Base-by-base conservation (phyloP, 306 rosid genomes). In the Vigna nakashimae region DNA sequence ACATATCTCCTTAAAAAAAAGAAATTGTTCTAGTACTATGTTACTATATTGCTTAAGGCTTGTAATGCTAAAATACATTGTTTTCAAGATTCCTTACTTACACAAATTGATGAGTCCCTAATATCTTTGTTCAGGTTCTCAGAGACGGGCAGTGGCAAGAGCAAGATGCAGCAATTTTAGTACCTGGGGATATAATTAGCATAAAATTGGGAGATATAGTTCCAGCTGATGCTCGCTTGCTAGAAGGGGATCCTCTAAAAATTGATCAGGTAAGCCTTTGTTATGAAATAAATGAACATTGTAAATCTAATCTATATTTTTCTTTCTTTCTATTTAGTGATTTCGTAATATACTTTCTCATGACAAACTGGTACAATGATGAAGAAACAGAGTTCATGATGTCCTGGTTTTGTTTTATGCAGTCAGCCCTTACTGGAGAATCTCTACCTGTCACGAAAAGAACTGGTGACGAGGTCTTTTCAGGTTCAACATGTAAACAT, bases 341-440 rank as follows among this genome's bases (percentile, higher is more conserved):
- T 45, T 16, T 57, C 10, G 9, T 20, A 26, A 24, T 38, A 24
- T 70, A 40, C 71, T 65, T 50, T 73, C 48, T 59, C 49, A 26
- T 48, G 34, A 64, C 55, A 58, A 69, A 68, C n/a, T 38, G 52
- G 59, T 79, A 53, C 43, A 10, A 65, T 51, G 76, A 17, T 56
- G 28, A 53, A 70, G 73, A 52, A 77, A 55, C 24, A 60, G 72
- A 83, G 69, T 77, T 79, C 34, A 68, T 38, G 76, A 49, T 66
- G 78, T 69, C 66, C 38, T 62, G 71, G 53, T 74, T 73, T 74
- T 84, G 81, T 75, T 83, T 73, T 65, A 60, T 79, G 78, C 93
- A 92, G 97, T 92, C 97, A 3, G 89, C 97, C 71, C 97, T 92
- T 69, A 92, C 97, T 3, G 97, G 97, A 80, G 97, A 92, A 82